A percentile compares a stretch with the other conserved stretches of the same genome.
phyloP scores from a whole-genome alignment of 139 green algal genomes.

The Chlorella sp. region DNA sequence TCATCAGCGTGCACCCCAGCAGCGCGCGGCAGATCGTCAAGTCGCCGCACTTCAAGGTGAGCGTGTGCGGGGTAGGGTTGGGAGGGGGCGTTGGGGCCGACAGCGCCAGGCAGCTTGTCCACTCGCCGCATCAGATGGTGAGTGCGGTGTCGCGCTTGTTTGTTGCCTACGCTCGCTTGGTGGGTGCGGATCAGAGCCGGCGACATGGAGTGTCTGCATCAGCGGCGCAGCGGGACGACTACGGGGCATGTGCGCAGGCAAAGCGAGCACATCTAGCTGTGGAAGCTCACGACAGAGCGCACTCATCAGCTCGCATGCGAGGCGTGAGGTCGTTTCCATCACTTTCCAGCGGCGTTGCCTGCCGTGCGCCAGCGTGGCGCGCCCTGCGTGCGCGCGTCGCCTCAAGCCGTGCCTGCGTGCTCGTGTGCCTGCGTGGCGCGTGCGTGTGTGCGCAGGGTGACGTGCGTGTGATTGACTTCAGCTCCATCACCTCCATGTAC shows the following conservation, averaged over 20 bases:
- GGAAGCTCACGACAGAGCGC: background rate
- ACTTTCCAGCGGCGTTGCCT: background rate
- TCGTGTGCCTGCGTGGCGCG: background rate
- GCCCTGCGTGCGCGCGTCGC: background rate
- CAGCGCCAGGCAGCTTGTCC: no score
- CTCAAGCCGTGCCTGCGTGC: background rate
- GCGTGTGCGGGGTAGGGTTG: background rate
- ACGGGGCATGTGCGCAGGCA: no score
- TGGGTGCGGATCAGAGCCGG: background rate
- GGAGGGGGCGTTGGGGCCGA: no score
- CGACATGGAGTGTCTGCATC: no score
- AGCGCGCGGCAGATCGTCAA: constrained; percentile 77
- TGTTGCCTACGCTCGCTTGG: background rate
- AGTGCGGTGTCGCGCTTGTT: background rate
- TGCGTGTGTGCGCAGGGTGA: constrained; percentile 16
- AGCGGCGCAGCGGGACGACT: no score
- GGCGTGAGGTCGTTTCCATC: background rate
- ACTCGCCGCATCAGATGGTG: background rate
- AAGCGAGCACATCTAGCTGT: background rate
- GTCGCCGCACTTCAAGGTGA: constrained; percentile 66
- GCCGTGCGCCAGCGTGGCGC: background rate
- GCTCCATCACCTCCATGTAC: constrained; percentile 91
- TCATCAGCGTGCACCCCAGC: constrained; percentile 78
- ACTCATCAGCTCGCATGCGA: background rate
- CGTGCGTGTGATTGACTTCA: constrained; percentile 74